phyloP scores from a whole-genome alignment of 192 early-diverging fungal species.

The Entrophospora sp. region DNA sequence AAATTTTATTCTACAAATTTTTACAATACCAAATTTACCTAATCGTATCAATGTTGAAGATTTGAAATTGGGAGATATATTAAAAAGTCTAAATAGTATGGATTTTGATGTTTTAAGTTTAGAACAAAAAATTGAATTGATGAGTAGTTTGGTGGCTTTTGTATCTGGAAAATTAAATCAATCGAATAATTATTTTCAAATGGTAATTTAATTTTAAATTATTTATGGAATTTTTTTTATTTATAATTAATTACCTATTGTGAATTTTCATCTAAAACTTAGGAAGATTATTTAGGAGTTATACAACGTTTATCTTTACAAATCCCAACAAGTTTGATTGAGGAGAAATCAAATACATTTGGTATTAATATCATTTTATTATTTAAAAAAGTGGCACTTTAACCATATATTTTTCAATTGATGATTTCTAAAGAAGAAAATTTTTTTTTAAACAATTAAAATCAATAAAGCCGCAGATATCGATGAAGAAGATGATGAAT shows the following conservation, averaged over 20 bases:
- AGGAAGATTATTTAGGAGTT: slow-evolving; percentile 28
- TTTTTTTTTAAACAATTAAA: slow-evolving; percentile 13
- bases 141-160: slow-evolving; percentile 38
- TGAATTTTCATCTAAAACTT: too few species aligned
- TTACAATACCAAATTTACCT: slow-evolving; percentile 41
- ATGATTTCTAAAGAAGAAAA: too few species aligned
- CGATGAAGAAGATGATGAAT: slow-evolving; percentile 12
- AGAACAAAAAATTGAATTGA: slow-evolving; percentile 27
- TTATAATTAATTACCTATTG: too few species aligned
- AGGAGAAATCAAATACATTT: neutral
- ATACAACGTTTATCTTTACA: slow-evolving; percentile 16
- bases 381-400: too few species aligned
- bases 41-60: slow-evolving; percentile 35
- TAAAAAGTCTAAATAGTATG: slow-evolving; percentile 25
- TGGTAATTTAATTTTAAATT: too few species aligned
- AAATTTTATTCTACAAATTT: slow-evolving; percentile 36
- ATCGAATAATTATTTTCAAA: slow-evolving; percentile 18
- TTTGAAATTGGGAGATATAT: slow-evolving; percentile 30
- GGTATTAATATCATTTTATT: neutral
- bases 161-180: slow-evolving; percentile 17
- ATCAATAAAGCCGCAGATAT: slow-evolving; percentile 35
- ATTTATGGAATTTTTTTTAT: too few species aligned
- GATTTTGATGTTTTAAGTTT: neutral
- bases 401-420: too few species aligned
- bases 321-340: slow-evolving; percentile 7